phyloP scores from a whole-genome alignment of 257 asterid species.

The Solanum megistacrolobum region DNA sequence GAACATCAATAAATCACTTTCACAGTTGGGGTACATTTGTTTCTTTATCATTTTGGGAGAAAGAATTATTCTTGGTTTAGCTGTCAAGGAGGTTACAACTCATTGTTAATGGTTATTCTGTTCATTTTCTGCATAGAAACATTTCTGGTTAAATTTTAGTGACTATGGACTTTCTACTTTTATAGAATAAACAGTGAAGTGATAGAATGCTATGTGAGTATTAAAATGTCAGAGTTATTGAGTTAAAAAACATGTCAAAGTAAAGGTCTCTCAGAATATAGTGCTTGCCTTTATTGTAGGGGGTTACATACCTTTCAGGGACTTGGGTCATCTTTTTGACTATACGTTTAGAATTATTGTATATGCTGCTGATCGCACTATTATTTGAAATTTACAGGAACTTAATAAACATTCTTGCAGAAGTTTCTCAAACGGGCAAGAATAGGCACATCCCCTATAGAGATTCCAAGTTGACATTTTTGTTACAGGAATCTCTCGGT shows the following conservation, averaged over 20 bases:
- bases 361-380: conserved; percentile 10
- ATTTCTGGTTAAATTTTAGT: background rate
- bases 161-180: background rate
- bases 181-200: background rate
- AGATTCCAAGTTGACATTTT: conserved; percentile 94
- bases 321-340: background rate
- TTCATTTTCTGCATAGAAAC: background rate
- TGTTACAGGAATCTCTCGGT: conserved; percentile 95
- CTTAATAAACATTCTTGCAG: conserved; percentile 90
- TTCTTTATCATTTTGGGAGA: background rate
- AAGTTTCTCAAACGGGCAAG: conserved; percentile 96
- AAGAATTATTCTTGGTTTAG: background rate
- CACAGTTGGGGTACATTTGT: conserved; percentile 79
- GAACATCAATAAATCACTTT: conserved; percentile 92
- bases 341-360: background rate
- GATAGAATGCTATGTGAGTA: background rate
- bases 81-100: background rate
- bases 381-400: conserved; percentile 46
- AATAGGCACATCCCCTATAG: conserved; percentile 95
- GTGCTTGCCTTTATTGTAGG: background rate
- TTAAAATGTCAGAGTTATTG: background rate
- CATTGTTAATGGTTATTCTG: background rate
- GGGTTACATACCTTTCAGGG: background rate
- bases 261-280: background rate
- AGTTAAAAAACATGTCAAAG: background rate